Conservation (phyloP, 2,329 filamentous ascomycete species). For the Fusarium pseudocircinatum region DNA sequence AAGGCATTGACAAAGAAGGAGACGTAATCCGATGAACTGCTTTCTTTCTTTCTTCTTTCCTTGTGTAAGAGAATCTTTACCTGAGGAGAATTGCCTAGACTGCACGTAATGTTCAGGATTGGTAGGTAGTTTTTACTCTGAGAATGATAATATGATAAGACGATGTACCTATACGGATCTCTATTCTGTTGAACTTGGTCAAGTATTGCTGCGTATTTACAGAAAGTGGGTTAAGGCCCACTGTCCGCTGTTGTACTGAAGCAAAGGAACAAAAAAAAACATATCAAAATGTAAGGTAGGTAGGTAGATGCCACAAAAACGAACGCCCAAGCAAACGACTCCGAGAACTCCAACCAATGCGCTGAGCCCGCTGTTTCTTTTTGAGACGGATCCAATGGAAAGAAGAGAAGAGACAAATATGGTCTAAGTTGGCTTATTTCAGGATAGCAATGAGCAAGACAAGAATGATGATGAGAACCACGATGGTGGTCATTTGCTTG, state of each 20-base stretch:
- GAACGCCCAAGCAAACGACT: slow-evolving; percentile 13
- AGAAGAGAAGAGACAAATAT: not conserved
- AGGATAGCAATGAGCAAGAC: slow-evolving; percentile 83
- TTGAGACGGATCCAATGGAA: not conserved
- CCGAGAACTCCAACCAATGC: slow-evolving; percentile 38
- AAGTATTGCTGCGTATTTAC: slow-evolving; percentile 11
- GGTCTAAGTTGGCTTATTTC: slow-evolving; percentile 69
- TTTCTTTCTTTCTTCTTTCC: not conserved
- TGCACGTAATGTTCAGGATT: slow-evolving; percentile 19
- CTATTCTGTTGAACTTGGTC: not conserved
- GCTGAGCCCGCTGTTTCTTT: slow-evolving; percentile 24
- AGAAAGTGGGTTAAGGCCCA: not conserved
- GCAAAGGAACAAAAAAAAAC: not conserved
- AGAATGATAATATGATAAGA: slow-evolving; percentile 22
- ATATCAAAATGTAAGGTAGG: not conserved
- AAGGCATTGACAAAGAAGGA: slow-evolving; percentile 80
- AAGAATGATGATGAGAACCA: slow-evolving; percentile 83
- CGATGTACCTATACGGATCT: not conserved
- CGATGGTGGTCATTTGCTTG: slow-evolving; percentile 84
- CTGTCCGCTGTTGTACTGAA: not conserved
- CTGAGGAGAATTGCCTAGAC: slow-evolving; percentile 16
- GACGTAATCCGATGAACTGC: slow-evolving; percentile 72
- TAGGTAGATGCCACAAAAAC: not conserved
- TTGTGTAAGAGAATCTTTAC: not conserved
- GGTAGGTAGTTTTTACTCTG: slow-evolving; percentile 6